These are phyloP conservation scores for Erodium maritimum DNA, from an alignment of 345 rosid genomes.

Conservation along the genomic window DNA sequence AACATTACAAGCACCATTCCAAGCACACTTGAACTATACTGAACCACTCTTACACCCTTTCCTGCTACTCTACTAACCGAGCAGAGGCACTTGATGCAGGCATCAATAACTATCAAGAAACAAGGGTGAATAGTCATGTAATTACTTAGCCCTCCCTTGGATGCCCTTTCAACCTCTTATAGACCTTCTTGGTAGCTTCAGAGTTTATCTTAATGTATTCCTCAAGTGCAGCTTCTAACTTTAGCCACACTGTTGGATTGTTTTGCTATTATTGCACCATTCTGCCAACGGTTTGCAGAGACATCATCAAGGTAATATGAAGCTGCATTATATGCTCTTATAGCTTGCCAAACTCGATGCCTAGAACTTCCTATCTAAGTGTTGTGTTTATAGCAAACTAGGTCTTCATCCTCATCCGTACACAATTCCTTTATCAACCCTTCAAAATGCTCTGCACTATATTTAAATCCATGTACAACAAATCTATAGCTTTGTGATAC, in stretches of 20 bases:
- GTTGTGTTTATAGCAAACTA: slow-evolving; percentile 76
- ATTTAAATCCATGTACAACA: slow-evolving; percentile 98
- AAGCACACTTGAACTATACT: too few relatives aligned
- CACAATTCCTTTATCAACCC: slow-evolving; percentile 95
- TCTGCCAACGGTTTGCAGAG: slow-evolving; percentile 92
- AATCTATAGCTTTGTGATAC: slow-evolving; percentile 95
- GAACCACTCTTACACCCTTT: too few relatives aligned
- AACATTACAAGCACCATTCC: too few relatives aligned
- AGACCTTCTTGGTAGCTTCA: slow-evolving; percentile 49
- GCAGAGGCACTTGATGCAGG: too few relatives aligned
- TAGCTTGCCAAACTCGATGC: slow-evolving; percentile 96
- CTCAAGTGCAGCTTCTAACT: slow-evolving; percentile 73
- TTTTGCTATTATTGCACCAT: slow-evolving; percentile 98
- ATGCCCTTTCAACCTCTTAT: slow-evolving; percentile 65
- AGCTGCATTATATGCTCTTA: slow-evolving; percentile 97
- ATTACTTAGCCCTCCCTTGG: too few relatives aligned
- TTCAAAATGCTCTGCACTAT: slow-evolving; percentile 96
- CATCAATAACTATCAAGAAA: too few relatives aligned
- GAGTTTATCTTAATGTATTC: slow-evolving; percentile 71
- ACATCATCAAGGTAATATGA: slow-evolving; percentile 98
- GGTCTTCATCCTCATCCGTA: slow-evolving; percentile 87
- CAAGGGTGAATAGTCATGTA: too few relatives aligned
- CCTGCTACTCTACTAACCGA: too few relatives aligned
- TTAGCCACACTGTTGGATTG: slow-evolving; percentile 87
- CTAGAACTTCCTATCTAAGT: slow-evolving; percentile 96